phyloP scores from a whole-genome alignment of 2,329 filamentous ascomycete species.

The Ambrosiella beaveri region DNA sequence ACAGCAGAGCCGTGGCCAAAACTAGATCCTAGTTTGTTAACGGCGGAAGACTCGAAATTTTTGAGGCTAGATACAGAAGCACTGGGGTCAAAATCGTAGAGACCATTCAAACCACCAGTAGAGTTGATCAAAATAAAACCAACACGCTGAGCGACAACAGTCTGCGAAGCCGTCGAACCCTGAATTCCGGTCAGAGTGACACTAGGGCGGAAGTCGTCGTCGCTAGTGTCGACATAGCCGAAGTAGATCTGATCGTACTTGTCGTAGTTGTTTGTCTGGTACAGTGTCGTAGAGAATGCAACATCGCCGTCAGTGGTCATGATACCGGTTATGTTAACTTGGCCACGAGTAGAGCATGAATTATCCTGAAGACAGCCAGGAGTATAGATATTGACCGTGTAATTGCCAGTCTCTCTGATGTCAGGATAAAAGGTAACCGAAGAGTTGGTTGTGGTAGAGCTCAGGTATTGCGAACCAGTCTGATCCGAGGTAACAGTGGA shows the following conservation, averaged over 20 bases:
- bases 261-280: constrained; percentile 87
- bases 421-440: constrained; percentile 68
- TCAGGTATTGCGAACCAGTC: constrained; percentile 56
- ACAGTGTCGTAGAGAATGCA: constrained; percentile 44
- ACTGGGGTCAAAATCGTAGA: constrained; percentile 71
- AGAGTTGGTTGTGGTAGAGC: constrained; percentile 43
- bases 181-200: constrained; percentile 58
- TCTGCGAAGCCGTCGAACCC: constrained; percentile 45
- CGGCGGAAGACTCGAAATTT: constrained; percentile 51
- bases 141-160: constrained; percentile 78
- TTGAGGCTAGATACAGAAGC: constrained; percentile 31
- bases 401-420: constrained; percentile 77
- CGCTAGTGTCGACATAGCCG: constrained; percentile 63
- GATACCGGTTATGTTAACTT: constrained; percentile 62
- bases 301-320: constrained; percentile 37
- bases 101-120: constrained; percentile 66
- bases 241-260: constrained; percentile 91
- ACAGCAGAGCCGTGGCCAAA: constrained; percentile 53
- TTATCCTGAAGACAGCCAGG: constrained; percentile 73
- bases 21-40: constrained; percentile 57
- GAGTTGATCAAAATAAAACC: constrained; percentile 59
- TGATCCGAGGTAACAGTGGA: constrained; percentile 41
- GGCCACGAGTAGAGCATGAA: constrained; percentile 59
- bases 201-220: constrained; percentile 55
- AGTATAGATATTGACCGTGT: constrained; percentile 79